Evolutionary conservation across 805 yeast genomes (phyloP).

Genomic region (Komagataella pastoris): DNA sequence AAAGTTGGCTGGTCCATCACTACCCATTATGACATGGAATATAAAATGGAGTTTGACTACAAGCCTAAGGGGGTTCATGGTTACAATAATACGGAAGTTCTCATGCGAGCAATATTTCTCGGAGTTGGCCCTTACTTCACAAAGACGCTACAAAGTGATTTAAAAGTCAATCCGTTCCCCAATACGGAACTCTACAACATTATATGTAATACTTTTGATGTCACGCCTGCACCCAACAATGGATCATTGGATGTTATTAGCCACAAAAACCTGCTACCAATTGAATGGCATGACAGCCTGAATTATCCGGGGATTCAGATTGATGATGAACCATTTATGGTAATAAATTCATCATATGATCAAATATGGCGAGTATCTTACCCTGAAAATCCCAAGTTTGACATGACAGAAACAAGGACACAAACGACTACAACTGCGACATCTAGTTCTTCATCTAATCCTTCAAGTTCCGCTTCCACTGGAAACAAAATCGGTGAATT

Average conservation of each 20-base stretch:
- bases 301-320: slow-evolving; percentile 39
- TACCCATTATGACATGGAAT: slow-evolving; percentile 42
- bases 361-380: slow-evolving; percentile 14
- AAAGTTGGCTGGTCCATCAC: slow-evolving; percentile 68
- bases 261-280: slow-evolving; percentile 17
- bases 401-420: neutral
- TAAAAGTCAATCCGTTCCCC: slow-evolving; percentile 44
- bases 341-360: slow-evolving; percentile 40
- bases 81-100: slow-evolving; percentile 58
- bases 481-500: slow-evolving; percentile 4
- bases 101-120: slow-evolving; percentile 76
- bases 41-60: slow-evolving; percentile 28
- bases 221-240: slow-evolving; percentile 45
- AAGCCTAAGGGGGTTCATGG: slow-evolving; percentile 77
- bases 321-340: slow-evolving; percentile 26
- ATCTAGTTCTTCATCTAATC: neutral
- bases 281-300: slow-evolving; percentile 31
- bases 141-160: slow-evolving; percentile 9
- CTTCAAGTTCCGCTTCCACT: neutral
- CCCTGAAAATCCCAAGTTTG: neutral
- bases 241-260: slow-evolving; percentile 24
- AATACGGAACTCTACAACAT: slow-evolving; percentile 68
- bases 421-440: neutral
- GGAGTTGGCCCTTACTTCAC: slow-evolving; percentile 74
- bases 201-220: slow-evolving; percentile 46